Conservation (phyloP, 148 eudicot species). For the Camellia granthamiana region DNA sequence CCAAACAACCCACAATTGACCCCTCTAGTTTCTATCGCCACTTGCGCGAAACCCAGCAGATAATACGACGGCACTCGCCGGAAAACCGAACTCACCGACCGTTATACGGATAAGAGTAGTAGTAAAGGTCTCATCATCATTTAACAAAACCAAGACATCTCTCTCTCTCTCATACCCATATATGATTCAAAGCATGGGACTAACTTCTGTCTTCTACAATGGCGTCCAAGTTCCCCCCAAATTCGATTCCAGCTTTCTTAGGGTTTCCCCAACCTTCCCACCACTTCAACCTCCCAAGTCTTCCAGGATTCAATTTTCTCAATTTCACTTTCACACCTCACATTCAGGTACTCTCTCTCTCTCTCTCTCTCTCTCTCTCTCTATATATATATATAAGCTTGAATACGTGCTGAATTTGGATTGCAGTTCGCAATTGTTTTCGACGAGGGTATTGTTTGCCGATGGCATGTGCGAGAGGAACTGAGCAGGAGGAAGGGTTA, state of each 20-base stretch:
- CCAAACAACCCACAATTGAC: no score
- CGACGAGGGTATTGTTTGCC: slow-evolving; percentile 20
- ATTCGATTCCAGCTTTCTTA: slow-evolving; percentile 19
- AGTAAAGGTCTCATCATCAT: background rate
- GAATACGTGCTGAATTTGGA: slow-evolving; percentile 6
- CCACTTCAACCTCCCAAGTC: slow-evolving; percentile 11
- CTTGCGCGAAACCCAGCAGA: no score
- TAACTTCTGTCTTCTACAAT: slow-evolving; percentile 37
- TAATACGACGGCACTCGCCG: background rate
- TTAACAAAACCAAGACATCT: no score
- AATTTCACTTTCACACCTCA: slow-evolving; percentile 18
- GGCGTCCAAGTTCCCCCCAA: slow-evolving; percentile 32
- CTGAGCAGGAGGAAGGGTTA: slow-evolving; percentile 54
- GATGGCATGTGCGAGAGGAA: slow-evolving; percentile 38
- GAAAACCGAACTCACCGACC: background rate
- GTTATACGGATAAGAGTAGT: background rate
- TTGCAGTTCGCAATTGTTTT: slow-evolving; percentile 32
- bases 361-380: background rate
- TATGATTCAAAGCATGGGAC: slow-evolving; percentile 31
- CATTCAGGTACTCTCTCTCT: slow-evolving; percentile 28
- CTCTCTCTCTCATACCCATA: background rate
- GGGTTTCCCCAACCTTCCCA: slow-evolving; percentile 15
- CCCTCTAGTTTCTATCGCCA: background rate
- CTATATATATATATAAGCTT: background rate
- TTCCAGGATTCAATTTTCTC: slow-evolving; percentile 19